Base-by-base conservation (phyloP, 495 filamentous ascomycete genomes). In the Clavariopsis aquatica region DNA sequence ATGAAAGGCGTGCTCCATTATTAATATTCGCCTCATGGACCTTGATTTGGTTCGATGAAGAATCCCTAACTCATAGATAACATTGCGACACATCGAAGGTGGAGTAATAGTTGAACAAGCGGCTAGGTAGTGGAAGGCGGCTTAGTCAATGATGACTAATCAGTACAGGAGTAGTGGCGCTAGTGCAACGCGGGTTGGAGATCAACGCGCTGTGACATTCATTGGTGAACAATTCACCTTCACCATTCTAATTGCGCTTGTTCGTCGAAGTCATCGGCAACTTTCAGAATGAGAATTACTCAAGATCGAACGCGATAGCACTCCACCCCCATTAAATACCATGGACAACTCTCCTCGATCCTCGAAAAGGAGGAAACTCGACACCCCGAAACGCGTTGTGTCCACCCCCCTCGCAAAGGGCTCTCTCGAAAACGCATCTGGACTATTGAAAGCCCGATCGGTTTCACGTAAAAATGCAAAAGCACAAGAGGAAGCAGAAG, bases 331-430 rank as follows among this genome's bases (percentile, higher is more conserved):
- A 28, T 6, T 24, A 31, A 6, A 24, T 19, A 49, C 43, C 41
- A 73, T 73, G 71, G 63, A 66, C 58, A 58, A 55, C 47, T 69
- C 68, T 49, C 65, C 65, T 10, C 69, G 62, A 23, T 56, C 68
- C 24, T 62, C 68, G 28, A 73, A 73, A 54, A 63, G 68, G 65
- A 66, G 71, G 61, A 73, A 73, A 54, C 68, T 73, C 49, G 71
- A 73, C 38, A 66, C 68, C 13, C 57, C 62, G 20, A 36, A 52
- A 15, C 60, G 60, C 20, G 41, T 34, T 27, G 62, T 36, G 15
- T 66, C 68, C n/a, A 60, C 51, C 34, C 60, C 59, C 12, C 36
- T 61, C 13, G 52, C 36, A 47, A 58, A 31, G 31, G 53, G 51
- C 23, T 47, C 61, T 5, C 24, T 57, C 12, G 60, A 20, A 34